Evolutionary conservation across 768 basidiomycete genomes (phyloP).

Genomic region (Thelephora ganbajun): DNA sequence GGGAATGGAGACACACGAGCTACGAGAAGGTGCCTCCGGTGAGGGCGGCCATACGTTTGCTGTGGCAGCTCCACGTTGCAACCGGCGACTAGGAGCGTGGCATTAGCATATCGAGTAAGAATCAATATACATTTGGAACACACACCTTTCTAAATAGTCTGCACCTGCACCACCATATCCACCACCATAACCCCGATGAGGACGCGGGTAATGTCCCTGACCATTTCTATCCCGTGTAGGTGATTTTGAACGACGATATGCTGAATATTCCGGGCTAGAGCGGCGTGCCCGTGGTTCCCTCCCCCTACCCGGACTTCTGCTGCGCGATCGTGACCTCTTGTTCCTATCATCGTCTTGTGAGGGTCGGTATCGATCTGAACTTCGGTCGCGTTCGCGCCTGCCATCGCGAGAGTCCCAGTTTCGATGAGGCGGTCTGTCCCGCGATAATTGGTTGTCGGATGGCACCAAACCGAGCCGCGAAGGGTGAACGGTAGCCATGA

Average conservation of each 20-base stretch:
- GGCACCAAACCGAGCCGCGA: constrained; percentile 59
- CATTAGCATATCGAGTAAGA: constrained; percentile 2
- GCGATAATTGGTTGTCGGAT: constrained; percentile 17
- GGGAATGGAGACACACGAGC: constrained; percentile 28
- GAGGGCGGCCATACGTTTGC: constrained; percentile 74
- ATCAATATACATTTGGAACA: constrained; percentile 3
- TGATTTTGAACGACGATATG: constrained; percentile 10
- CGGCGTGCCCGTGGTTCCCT: constrained; percentile 13
- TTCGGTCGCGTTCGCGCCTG: constrained; percentile 14
- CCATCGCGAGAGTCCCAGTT: constrained; percentile 2
- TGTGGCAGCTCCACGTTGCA: constrained; percentile 43
- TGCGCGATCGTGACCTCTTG: constrained; percentile 11
- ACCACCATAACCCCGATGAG: constrained; percentile 15
- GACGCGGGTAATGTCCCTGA: constrained; percentile 36
- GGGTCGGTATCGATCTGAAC: constrained; percentile 14
- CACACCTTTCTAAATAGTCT: constrained; percentile 62
- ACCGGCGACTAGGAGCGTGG: constrained; percentile 41
- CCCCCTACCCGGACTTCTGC: constrained; percentile 12
- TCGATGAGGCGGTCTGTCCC: constrained; percentile 17
- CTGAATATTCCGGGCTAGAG: constrained; percentile 22
- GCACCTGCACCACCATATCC: constrained; percentile 23
- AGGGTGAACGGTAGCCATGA: constrained; percentile 65
- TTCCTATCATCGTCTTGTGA: constrained; percentile 11
- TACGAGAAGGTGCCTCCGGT: constrained; percentile 51
- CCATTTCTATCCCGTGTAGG: constrained; percentile 15